Conservation (phyloP, 306 rosid genomes). For the Cucurbita moschata region DNA sequence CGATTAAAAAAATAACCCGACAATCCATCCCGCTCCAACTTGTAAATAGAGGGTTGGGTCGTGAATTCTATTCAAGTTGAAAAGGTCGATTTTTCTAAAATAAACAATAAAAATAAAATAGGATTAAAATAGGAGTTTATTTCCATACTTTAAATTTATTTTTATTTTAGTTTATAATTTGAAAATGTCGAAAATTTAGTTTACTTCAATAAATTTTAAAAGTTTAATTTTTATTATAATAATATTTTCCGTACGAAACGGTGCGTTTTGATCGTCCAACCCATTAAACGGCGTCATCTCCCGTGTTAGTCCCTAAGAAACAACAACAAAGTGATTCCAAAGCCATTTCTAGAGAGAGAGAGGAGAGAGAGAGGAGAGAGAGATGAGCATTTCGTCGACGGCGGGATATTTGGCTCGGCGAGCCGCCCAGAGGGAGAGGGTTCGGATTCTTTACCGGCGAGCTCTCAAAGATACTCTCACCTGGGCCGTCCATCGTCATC, state of each 20-base stretch:
- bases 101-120: no score
- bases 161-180: no score
- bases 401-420: conserved; percentile 64
- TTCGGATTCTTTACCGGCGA: conserved; percentile 80
- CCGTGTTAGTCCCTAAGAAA: background rate
- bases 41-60: no score
- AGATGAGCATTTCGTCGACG: conserved; percentile 23
- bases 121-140: no score
- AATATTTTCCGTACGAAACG: background rate
- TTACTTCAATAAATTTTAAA: no score
- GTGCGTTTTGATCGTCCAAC: background rate
- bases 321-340: background rate
- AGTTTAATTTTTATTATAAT: no score
- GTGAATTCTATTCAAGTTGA: no score
- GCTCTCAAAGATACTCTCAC: conserved; percentile 91
- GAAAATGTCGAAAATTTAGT: no score
- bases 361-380: background rate
- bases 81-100: no score
- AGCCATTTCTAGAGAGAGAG: background rate
- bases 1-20: no score
- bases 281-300: background rate
- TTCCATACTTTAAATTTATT: no score
- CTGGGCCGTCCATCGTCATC: conserved; percentile 98
- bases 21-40: no score
- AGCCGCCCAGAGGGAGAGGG: conserved; percentile 89